Base-by-base conservation (phyloP, 139 green algal species). In the Haematococcus sp. region DNA sequence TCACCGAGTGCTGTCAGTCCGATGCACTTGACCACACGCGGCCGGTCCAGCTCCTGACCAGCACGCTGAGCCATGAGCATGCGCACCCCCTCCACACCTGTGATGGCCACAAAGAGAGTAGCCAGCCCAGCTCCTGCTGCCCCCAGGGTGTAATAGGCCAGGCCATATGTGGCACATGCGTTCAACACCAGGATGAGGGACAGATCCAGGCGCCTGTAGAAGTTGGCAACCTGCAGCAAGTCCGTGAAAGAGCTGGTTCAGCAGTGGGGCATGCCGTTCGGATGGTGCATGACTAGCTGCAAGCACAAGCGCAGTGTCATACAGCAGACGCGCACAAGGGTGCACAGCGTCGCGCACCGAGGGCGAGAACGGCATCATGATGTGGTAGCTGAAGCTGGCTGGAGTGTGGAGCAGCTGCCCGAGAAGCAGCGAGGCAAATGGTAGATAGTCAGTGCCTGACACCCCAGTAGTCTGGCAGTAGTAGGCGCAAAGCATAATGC, bases 161-260 rank as follows among this genome's bases (percentile, higher is more conserved):
- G 63, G 2, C 61, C 63, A 64, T 73, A 78, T 0, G 73, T 78
- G 46, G 73, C 73, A 63, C 63, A 73, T 19, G 63, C 69, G 51
- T 78, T 78, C 17, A 78, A 52, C 0, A 78, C 63, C 4, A 78
- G 63, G 52, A 78, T 78, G 35, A 78, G 72, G 63, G 63, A 66
- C 20, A 78, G 73, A 34, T 78, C 73, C 34, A 72, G 63, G n/a
- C 69, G 69, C 23, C 73, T 46, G 61, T 64, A 78, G 33, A 44
- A 28, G 51, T 78, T 78, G 32, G 73, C 73, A 2, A 71, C 49
- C 16, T 28, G 11, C 2, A 63, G 71, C 4, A 59, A 76, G 56
- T 76, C 35, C 9, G 49, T 30, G 4, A 46, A 34, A 46, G 66
- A 28, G 66, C 0, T 13, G 25, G 63, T 22, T 17, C 44, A 27